These are phyloP conservation scores for Rhodotorula sp. DNA, from an alignment of 1,284 basidiomycete genomes.

Conservation along the genomic window DNA sequence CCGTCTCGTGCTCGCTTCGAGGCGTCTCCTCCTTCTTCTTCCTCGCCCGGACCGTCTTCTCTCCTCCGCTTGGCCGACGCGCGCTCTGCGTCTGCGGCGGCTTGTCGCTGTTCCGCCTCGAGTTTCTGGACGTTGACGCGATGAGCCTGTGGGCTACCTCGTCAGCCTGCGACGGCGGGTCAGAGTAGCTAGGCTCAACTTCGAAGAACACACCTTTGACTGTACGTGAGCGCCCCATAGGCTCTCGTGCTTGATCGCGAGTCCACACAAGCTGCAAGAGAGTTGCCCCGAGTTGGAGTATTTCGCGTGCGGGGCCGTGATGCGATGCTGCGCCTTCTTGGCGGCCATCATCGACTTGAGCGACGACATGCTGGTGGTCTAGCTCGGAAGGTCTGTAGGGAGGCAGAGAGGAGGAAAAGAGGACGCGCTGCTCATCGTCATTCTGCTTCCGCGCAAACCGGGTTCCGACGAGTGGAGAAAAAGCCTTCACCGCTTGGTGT, in stretches of 20 bases:
- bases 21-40: background rate
- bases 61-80: background rate
- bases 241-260: constrained; percentile 65
- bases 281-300: constrained; percentile 62
- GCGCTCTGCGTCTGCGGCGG: constrained; percentile 6
- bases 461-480: no score
- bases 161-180: no score
- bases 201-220: constrained; percentile 58
- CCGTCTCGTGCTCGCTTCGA: constrained; percentile 4
- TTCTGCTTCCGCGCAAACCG: no score
- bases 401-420: no score
- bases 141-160: constrained; percentile 50
- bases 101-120: constrained; percentile 30
- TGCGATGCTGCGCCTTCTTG: constrained; percentile 48
- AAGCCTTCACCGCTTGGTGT: no score
- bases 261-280: constrained; percentile 64
- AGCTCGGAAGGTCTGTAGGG: background rate
- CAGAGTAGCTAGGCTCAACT: no score
- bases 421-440: no score
- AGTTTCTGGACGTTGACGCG: constrained; percentile 32
- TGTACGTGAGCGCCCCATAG: constrained; percentile 76
- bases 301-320: constrained; percentile 67
- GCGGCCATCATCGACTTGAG: constrained; percentile 35
- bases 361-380: background rate
- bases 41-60: background rate